These are phyloP conservation scores for Auricularia cornea DNA, from an alignment of 768 basidiomycete genomes.

Conservation along the genomic window DNA sequence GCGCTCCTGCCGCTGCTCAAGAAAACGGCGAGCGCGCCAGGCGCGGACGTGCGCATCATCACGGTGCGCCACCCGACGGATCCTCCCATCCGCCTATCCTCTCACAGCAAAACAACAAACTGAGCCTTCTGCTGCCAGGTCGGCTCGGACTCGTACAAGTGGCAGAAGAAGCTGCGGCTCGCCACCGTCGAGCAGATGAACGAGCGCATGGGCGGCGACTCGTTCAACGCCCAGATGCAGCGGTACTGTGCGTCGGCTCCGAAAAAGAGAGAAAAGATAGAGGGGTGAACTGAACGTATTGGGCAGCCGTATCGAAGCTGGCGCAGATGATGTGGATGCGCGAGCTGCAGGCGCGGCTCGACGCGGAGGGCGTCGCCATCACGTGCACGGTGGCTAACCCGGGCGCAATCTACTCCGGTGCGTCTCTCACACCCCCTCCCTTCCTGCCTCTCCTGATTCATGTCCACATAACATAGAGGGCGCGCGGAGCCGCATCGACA, in stretches of 20 bases:
- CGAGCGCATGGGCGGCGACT: neutral
- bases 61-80: no score
- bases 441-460: no score
- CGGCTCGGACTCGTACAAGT: neutral
- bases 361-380: conserved; percentile 28
- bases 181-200: conserved; percentile 1
- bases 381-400: conserved; percentile 9
- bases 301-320: conserved; percentile 43
- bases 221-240: no score
- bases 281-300: neutral
- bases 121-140: neutral
- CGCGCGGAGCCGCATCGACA: no score
- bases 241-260: no score
- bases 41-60: conserved; percentile 53
- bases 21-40: conserved; percentile 37
- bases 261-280: no score
- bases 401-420: neutral
- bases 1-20: conserved; percentile 45
- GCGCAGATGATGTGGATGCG: conserved; percentile 41
- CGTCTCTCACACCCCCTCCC: no score
- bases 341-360: conserved; percentile 41
- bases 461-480: no score
- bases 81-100: neutral
- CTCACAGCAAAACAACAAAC: no score
- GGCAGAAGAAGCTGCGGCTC: neutral